Conservation (phyloP, 257 asterid genomes). For the Craterostigma plantagineum region DNA sequence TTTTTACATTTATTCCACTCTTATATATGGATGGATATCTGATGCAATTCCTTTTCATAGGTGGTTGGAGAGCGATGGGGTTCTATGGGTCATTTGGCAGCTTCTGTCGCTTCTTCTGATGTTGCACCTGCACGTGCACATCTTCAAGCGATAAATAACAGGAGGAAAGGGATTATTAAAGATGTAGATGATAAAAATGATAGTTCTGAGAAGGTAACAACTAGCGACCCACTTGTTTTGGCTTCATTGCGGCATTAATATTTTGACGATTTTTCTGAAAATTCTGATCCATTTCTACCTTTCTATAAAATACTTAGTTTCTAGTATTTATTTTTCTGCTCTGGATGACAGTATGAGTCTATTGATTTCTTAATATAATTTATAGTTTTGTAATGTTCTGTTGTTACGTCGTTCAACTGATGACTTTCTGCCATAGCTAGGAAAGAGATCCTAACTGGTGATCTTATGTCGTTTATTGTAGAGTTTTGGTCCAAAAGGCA, state of each 20-base stretch:
- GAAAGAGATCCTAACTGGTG: no score
- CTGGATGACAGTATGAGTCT: no score
- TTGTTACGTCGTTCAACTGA: no score
- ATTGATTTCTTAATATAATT: no score
- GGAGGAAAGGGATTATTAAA: conserved; percentile 38
- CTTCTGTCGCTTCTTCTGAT: conserved; percentile 57
- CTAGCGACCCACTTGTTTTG: no score
- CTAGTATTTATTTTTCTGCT: no score
- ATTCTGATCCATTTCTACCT: no score
- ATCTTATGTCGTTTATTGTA: conserved; percentile 6
- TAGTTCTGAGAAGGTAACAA: conserved; percentile 30
- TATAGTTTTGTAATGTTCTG: no score
- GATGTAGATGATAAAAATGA: conserved; percentile 18
- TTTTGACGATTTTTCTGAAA: no score
- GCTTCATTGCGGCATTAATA: no score
- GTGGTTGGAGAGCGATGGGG: conserved; percentile 96
- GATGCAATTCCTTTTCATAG: conserved; percentile 19
- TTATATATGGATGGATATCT: conserved; percentile 3
- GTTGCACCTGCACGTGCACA: conserved; percentile 85
- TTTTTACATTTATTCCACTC: conserved; percentile 4
- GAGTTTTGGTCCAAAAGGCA: conserved; percentile 16
- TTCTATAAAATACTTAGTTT: no score
- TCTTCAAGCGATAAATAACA: conserved; percentile 54
- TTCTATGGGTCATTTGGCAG: conserved; percentile 74
- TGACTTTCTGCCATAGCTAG: no score